A percentile compares a stretch with the other conserved stretches of the same genome.
phyloP scores from a whole-genome alignment of 1,139 yeast species.

The Dujonia santamariae region DNA sequence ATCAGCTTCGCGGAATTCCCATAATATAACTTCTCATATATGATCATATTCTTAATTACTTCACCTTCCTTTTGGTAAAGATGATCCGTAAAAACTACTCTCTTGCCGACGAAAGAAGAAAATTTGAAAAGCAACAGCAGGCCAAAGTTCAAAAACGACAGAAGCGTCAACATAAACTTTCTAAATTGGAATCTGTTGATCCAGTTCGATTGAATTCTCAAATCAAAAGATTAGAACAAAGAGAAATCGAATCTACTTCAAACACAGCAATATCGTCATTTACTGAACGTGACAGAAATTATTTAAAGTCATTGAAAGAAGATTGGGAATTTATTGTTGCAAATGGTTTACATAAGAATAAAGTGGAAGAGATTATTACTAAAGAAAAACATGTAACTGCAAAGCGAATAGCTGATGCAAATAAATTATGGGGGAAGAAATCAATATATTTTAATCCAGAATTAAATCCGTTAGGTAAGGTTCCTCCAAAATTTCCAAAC shows the following conservation, averaged over 20 bases:
- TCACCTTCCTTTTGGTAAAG: neutral
- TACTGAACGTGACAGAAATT: slow-evolving; percentile 10
- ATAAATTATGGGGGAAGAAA: slow-evolving; percentile 34
- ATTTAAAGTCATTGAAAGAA: slow-evolving; percentile 24
- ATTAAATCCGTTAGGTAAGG: slow-evolving; percentile 44
- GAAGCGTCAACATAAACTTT: slow-evolving; percentile 26
- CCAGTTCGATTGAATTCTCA: slow-evolving; percentile 32
- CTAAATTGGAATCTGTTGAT: slow-evolving; percentile 26
- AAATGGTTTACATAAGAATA: slow-evolving; percentile 31
- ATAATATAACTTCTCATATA: too few relatives aligned
- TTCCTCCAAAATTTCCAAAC: slow-evolving; percentile 20
- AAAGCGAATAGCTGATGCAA: slow-evolving; percentile 16
- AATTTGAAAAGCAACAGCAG: slow-evolving; percentile 37
- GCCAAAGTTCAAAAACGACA: slow-evolving; percentile 38
- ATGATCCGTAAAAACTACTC: slow-evolving; percentile 47
- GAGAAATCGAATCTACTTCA: slow-evolving; percentile 5
- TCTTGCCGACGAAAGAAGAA: slow-evolving; percentile 38
- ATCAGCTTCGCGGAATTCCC: neutral
- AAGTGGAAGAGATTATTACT: slow-evolving; percentile 20
- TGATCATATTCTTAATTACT: too few relatives aligned
- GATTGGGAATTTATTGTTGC: slow-evolving; percentile 42
- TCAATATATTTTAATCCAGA: slow-evolving; percentile 47
- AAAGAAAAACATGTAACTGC: slow-evolving; percentile 13
- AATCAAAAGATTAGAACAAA: slow-evolving; percentile 24
- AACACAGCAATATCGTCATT: too few relatives aligned